Percentiles rank a stretch among this genome's conserved stretches.
Conservation (phyloP, 2,329 filamentous ascomycete species). For the Colletotrichum neosansevieriae region DNA sequence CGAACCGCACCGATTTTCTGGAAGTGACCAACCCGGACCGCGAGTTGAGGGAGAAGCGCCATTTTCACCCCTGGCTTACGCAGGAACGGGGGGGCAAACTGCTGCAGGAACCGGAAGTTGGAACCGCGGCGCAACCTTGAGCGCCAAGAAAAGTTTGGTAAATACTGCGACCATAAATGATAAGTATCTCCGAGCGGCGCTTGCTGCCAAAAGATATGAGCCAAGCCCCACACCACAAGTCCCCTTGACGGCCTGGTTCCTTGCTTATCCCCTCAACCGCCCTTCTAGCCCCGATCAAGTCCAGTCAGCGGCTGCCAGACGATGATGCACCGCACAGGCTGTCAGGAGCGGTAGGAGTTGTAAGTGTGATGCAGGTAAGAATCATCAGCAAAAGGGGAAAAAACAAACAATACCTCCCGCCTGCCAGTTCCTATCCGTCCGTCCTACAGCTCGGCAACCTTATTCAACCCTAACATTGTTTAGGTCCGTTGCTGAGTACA, state of each 20-base stretch:
- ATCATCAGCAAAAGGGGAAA: neutral
- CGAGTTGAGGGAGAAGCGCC: constrained; percentile 35
- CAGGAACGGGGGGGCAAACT: constrained; percentile 38
- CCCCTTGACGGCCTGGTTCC: constrained; percentile 10
- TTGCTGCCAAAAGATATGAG: constrained; percentile 23
- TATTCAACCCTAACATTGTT: neutral
- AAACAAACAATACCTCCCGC: neutral
- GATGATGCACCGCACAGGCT: constrained; percentile 28
- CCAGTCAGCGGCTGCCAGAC: constrained; percentile 34
- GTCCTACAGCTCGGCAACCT: neutral
- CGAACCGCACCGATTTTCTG: too few relatives aligned
- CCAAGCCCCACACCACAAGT: constrained; percentile 12
- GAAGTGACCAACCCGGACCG: neutral
- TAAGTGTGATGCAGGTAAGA: constrained; percentile 14
- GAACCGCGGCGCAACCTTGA: constrained; percentile 31
- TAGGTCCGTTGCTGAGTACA: constrained; percentile 25
- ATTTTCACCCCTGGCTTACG: constrained; percentile 40
- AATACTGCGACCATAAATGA: neutral
- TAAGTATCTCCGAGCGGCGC: constrained; percentile 5
- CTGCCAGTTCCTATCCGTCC: neutral
- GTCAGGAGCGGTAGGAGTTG: constrained; percentile 4
- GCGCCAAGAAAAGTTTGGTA: constrained; percentile 28
- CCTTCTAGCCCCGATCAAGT: constrained; percentile 14
- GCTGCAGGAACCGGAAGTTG: constrained; percentile 41
- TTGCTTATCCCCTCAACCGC: constrained; percentile 32